Conservation (phyloP, 2,329 filamentous ascomycete genomes). For the Penicillium sp. region DNA sequence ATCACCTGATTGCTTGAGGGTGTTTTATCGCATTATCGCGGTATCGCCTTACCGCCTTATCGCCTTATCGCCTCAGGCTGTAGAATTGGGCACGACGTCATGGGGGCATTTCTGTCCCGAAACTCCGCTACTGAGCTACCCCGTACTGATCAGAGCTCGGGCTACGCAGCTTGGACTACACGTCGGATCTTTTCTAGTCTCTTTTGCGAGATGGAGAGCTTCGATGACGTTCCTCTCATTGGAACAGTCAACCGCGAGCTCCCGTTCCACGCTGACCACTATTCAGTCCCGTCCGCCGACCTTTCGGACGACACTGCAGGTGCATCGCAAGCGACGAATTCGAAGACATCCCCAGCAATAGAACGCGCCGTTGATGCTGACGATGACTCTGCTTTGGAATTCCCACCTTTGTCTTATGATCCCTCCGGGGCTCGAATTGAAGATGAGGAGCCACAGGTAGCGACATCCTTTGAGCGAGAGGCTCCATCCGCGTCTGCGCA, state of each 20-base stretch:
- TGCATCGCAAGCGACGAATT: constrained; percentile 12
- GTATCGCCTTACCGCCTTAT: too few relatives aligned
- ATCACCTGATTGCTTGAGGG: too few relatives aligned
- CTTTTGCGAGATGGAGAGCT: constrained; percentile 36
- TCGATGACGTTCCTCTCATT: constrained; percentile 35
- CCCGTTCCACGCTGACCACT: constrained; percentile 16
- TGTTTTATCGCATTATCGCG: too few relatives aligned
- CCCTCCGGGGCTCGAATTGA: constrained; percentile 31
- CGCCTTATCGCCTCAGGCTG: not conserved
- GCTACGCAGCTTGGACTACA: constrained; percentile 1
- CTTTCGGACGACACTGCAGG: constrained; percentile 9
- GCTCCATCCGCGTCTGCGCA: constrained; percentile 39
- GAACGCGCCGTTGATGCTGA: constrained; percentile 17
- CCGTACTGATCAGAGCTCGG: not conserved
- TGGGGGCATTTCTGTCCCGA: not conserved
- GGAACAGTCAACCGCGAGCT: constrained; percentile 19
- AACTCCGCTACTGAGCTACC: not conserved
- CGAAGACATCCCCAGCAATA: constrained; percentile 1
- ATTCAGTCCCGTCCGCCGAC: constrained; percentile 1
- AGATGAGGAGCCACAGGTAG: constrained; percentile 45
- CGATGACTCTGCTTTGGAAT: constrained; percentile 24
- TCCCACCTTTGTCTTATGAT: constrained; percentile 31
- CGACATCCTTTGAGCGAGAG: constrained; percentile 45
- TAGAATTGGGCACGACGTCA: not conserved
- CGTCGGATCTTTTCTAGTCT: not conserved